Evolutionary conservation across 768 basidiomycete species (phyloP), one percentile per base, ranked within the genome.

Genomic region (Saitozyma podzolica): DNA sequence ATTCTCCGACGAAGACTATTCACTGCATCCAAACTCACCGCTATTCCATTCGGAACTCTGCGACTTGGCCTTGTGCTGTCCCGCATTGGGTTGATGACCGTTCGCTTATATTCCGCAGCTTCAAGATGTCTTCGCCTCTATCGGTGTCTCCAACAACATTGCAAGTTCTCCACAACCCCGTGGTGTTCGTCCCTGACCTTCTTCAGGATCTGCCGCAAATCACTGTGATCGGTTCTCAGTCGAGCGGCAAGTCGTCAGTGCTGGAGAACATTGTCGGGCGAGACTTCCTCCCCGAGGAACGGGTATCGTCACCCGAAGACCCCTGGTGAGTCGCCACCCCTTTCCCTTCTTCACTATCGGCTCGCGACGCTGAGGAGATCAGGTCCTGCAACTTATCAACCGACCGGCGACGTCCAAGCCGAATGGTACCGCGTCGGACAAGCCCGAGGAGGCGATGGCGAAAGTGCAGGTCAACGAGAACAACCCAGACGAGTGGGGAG

Each of bases 271-370:
- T 97, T 69, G 94, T 97, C 59, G 96, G 96, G 62, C 87, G 95
- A 69, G 96, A 99, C 81, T 99, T 99, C 84, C 80, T 99, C 77
- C 96, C 96, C 90, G 96, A 84, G 96, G 96, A 79, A 91, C 93
- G 59, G 95, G 95, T 81, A 99, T 99, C 75, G 95, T 99, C 80
- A 98, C 95, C 55, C 87, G 95, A 76, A 87, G 96, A 78, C 96
- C 96, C 59, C 82, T 99, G 81, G 94, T 95, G 79, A 72, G 87
- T 73, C 29, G 17, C 48, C 43, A 4, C 40, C 20, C 20, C 37
- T 47, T 40, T 59, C 54, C 45, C 17, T 57, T 29, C 29, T 29
- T 29, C 29, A 29, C 29, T 5, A 58, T 50, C 61, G 17, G 51
- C 19, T 63, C 54, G 47, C 61, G 20, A 58, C 17, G 49, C 13